A percentile compares a stretch with the other conserved stretches of the same genome.
Evolutionary conservation across 2,329 filamentous ascomycete genomes (phyloP).

Genomic region (Colletotrichum acutatum): DNA sequence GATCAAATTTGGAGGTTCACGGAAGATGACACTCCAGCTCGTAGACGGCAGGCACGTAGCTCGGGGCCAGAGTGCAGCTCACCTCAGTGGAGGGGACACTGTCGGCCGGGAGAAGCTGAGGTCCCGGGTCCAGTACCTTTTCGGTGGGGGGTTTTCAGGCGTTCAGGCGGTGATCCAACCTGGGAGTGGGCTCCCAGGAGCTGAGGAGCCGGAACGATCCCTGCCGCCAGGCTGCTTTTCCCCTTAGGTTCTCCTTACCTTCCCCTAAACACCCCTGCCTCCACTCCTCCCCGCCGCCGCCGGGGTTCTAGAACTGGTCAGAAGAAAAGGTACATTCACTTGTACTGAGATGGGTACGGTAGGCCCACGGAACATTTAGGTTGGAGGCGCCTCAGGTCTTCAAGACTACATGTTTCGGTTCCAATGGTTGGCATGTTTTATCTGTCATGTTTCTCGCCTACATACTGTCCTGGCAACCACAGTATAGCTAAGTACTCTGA

Average conservation of each 20-base stretch:
- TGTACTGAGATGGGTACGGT: conserved; percentile 6
- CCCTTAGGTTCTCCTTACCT: background rate
- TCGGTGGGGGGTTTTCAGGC: background rate
- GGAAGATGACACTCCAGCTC: background rate
- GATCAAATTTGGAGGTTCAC: conserved; percentile 13
- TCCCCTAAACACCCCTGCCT: conserved; percentile 18
- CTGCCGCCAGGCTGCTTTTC: conserved; percentile 17
- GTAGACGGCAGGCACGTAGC: background rate
- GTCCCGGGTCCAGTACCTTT: background rate
- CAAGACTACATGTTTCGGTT: background rate
- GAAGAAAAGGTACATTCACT: conserved; percentile 34
- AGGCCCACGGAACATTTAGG: background rate
- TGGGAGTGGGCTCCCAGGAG: conserved; percentile 13
- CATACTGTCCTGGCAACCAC: background rate
- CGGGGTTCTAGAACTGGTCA: conserved; percentile 34
- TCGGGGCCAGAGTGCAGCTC: background rate
- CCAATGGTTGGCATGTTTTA: background rate
- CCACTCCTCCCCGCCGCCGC: background rate
- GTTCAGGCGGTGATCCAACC: conserved; percentile 6
- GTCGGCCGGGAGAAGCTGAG: conserved; percentile 1
- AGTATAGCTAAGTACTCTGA: background rate
- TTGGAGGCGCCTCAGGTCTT: background rate
- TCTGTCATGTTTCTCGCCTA: background rate
- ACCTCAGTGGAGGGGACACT: conserved; percentile 4
- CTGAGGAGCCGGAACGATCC: conserved; percentile 24